These are phyloP conservation scores for Teratosphaeriaceae sp. DNA, from an alignment of 2,329 filamentous ascomycete species.

Conservation along the genomic window DNA sequence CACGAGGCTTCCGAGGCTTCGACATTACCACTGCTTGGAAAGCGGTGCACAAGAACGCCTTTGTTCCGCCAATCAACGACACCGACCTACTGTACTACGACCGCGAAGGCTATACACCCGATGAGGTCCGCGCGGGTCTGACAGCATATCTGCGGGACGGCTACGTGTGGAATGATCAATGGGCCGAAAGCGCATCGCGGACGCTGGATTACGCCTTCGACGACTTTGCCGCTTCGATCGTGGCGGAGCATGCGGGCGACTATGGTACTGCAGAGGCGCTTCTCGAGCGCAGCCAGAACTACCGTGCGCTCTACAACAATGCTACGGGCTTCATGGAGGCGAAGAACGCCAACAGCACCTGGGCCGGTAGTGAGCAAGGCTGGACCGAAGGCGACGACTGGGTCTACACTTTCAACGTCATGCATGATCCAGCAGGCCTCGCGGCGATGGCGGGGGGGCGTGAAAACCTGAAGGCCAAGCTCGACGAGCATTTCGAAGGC, in stretches of 20 bases:
- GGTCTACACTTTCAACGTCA: conserved; percentile 47
- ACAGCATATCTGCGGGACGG: conserved; percentile 40
- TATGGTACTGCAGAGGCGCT: conserved; percentile 27
- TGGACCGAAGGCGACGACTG: conserved; percentile 47
- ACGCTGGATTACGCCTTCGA: conserved; percentile 45
- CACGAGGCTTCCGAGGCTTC: conserved; percentile 38
- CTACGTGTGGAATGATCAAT: conserved; percentile 44
- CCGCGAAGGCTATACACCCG: conserved; percentile 39
- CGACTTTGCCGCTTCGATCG: conserved; percentile 40
- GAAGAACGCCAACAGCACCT: conserved; percentile 41
- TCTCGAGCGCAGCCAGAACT: conserved; percentile 34
- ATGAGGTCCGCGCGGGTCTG: conserved; percentile 41
- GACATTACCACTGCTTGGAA: conserved; percentile 39
- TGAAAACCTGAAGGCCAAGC: conserved; percentile 34
- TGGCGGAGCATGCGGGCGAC: conserved; percentile 34
- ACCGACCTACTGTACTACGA: conserved; percentile 42
- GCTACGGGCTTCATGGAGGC: conserved; percentile 43
- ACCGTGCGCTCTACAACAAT: conserved; percentile 37
- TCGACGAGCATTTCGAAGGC: conserved; percentile 41
- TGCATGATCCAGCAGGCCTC: conserved; percentile 40
- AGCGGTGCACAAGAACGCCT: conserved; percentile 41
- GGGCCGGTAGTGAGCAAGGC: conserved; percentile 38
- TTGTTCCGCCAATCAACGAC: conserved; percentile 39
- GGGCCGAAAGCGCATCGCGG: conserved; percentile 42
- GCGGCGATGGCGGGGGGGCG: conserved; percentile 35